A percentile compares a stretch with the other conserved stretches of the same genome.
Conservation (phyloP, 2,329 filamentous ascomycete genomes). For the Paraphaeosphaeria sporulosa region DNA sequence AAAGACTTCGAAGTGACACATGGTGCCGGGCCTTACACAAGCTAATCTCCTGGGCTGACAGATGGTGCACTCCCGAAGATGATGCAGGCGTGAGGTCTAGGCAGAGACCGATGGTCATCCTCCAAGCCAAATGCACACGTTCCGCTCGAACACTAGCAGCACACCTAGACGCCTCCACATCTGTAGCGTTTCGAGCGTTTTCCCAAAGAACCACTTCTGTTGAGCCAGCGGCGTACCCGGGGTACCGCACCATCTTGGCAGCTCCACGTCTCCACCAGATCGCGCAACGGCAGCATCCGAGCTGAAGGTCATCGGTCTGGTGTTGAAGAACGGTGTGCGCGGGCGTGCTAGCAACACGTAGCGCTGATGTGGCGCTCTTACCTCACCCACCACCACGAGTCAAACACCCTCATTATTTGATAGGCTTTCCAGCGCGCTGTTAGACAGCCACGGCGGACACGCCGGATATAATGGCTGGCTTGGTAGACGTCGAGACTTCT, state of each 20-base stretch:
- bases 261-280: not conserved
- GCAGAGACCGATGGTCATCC: too few species aligned
- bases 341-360: conserved; percentile 1
- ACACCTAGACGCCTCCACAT: not conserved
- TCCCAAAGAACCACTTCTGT: not conserved
- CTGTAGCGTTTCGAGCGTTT: not conserved
- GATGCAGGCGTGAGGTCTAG: too few species aligned
- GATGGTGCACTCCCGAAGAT: too few species aligned
- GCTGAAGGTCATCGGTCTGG: not conserved
- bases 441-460: not conserved
- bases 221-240: not conserved
- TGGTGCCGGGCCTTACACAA: too few species aligned
- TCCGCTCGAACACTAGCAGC: not conserved
- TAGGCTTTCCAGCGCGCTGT: not conserved
- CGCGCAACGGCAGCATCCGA: not conserved
- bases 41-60: too few species aligned
- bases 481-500: not conserved
- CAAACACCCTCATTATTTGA: not conserved
- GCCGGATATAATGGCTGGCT: not conserved
- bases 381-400: conserved; percentile 8
- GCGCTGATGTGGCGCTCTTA: conserved; percentile 7
- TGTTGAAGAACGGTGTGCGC: not conserved
- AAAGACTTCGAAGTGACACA: too few species aligned
- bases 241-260: not conserved
- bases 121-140: too few species aligned